Conservation (phyloP, 1,284 basidiomycete genomes). For the Malassezia sympodialis region DNA sequence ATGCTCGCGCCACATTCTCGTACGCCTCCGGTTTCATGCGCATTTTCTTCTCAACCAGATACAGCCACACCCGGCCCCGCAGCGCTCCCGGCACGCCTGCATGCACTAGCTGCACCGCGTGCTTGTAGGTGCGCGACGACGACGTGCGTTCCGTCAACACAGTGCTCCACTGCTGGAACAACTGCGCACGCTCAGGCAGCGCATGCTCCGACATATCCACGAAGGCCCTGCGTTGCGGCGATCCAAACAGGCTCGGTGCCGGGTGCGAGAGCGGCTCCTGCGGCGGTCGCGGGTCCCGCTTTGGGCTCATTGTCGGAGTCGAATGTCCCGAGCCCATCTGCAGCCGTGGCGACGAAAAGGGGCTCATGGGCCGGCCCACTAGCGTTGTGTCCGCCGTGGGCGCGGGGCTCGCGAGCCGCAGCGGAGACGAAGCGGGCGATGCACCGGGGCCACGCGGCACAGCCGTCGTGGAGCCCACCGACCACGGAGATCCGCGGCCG, state of each 20-base stretch:
- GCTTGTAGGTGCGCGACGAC: conserved; percentile 68
- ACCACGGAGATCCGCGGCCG: background rate
- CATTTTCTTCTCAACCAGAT: conserved; percentile 33
- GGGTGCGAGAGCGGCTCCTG: background rate
- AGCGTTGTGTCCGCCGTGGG: background rate
- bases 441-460: background rate
- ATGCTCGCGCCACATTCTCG: conserved; percentile 33
- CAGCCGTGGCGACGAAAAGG: background rate
- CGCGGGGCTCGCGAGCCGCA: background rate
- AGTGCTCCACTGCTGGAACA: conserved; percentile 47
- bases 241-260: conserved; percentile 6
- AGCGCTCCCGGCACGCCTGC: conserved; percentile 58
- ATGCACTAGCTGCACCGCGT: conserved; percentile 65
- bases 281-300: background rate
- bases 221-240: conserved; percentile 54
- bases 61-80: conserved; percentile 43
- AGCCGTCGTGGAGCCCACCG: background rate
- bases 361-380: background rate
- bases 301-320: background rate
- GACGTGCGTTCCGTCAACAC: conserved; percentile 43
- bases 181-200: conserved; percentile 57
- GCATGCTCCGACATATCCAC: conserved; percentile 54
- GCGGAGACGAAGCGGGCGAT: background rate
- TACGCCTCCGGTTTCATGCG: conserved; percentile 35
- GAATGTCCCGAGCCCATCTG: background rate